A percentile compares a stretch with the other conserved stretches of the same genome.
phyloP scores from a whole-genome alignment of 1,284 basidiomycete genomes.

The Ganoderma sp. region DNA sequence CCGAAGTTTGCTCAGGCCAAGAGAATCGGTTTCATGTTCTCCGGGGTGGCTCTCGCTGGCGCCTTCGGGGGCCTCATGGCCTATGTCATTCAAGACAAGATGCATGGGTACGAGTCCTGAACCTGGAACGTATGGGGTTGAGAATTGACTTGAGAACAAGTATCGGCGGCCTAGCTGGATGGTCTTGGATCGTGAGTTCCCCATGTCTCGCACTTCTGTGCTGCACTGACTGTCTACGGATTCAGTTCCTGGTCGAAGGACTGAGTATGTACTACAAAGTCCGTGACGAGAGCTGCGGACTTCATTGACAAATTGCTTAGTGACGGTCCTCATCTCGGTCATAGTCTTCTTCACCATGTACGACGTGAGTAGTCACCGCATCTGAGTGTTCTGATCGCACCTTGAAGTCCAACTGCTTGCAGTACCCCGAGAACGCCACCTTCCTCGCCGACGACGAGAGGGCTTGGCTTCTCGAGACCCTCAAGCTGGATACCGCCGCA shows the following conservation, averaged over 20 bases:
- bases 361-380: background rate
- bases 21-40: slow-evolving; percentile 53
- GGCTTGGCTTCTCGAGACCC: slow-evolving; percentile 41
- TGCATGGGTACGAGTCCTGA: slow-evolving; percentile 10
- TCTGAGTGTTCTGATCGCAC: background rate
- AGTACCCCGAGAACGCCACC: slow-evolving; percentile 14
- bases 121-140: background rate
- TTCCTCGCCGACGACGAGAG: slow-evolving; percentile 41
- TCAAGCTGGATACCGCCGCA: slow-evolving; percentile 35
- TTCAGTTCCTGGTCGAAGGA: slow-evolving; percentile 13
- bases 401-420: background rate
- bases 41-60: slow-evolving; percentile 57
- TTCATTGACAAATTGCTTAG: background rate
- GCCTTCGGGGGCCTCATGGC: slow-evolving; percentile 23
- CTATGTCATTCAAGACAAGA: slow-evolving; percentile 16
- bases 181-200: slow-evolving; percentile 19
- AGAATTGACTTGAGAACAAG: background rate
- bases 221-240: background rate
- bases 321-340: slow-evolving; percentile 9
- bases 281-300: background rate
- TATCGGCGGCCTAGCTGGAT: slow-evolving; percentile 10
- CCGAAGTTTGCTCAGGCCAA: slow-evolving; percentile 22
- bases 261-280: background rate
- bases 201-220: background rate
- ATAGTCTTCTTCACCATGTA: slow-evolving; percentile 15